These are phyloP conservation scores for Colletotrichum musae DNA, from an alignment of 2,329 filamentous ascomycete genomes.

Conservation along the genomic window DNA sequence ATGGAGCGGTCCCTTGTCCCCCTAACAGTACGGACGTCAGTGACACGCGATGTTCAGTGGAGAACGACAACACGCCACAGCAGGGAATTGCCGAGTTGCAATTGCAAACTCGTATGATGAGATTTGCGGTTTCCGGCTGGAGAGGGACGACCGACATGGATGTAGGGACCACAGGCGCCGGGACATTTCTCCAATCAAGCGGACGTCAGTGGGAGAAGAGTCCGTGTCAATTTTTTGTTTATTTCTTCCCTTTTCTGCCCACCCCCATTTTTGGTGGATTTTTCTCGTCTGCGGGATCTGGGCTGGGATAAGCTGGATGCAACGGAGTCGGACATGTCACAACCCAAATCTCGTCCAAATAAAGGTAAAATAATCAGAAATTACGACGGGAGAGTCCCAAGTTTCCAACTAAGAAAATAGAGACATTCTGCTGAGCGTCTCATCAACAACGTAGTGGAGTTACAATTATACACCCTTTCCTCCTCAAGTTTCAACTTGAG, in stretches of 20 bases:
- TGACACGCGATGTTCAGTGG: conserved; percentile 35
- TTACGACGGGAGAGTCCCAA: not conserved
- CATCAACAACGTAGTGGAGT: conserved; percentile 9
- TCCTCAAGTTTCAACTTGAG: conserved; percentile 32
- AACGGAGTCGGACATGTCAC: not conserved
- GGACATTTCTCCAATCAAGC: conserved; percentile 23
- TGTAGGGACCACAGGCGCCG: conserved; percentile 12
- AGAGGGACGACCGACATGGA: conserved; percentile 3
- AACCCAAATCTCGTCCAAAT: not conserved
- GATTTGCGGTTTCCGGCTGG: conserved; percentile 22
- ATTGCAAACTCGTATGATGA: conserved; percentile 40
- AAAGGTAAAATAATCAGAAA: not conserved
- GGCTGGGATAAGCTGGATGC: not conserved
- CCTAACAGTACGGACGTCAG: conserved; percentile 32
- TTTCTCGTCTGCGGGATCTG: not conserved
- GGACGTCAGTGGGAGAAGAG: conserved; percentile 9
- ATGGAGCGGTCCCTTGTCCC: conserved; percentile 20
- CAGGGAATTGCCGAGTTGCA: conserved; percentile 38
- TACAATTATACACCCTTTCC: conserved; percentile 9
- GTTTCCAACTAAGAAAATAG: not conserved
- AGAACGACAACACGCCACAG: conserved; percentile 29
- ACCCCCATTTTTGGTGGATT: not conserved
- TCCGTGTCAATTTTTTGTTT: conserved; percentile 8
- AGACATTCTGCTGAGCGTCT: not conserved
- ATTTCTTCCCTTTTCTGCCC: conserved; percentile 18